phyloP scores from a whole-genome alignment of 169 alveolate species.

The Plasmodium relictum region DNA sequence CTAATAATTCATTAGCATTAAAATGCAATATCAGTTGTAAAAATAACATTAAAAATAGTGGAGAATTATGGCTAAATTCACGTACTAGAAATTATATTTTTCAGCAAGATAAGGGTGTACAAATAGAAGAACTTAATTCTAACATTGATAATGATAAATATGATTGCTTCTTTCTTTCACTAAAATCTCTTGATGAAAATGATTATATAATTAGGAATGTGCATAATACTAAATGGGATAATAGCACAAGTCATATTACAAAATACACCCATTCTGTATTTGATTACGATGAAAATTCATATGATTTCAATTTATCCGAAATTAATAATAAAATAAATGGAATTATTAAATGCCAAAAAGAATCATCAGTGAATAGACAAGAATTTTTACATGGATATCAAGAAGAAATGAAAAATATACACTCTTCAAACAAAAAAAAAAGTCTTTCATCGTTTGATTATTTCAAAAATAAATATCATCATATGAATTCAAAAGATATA shows the following conservation, averaged over 20 bases:
- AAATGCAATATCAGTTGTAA: conserved; percentile 10
- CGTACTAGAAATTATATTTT: conserved; percentile 26
- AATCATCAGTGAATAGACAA: conserved; percentile 21
- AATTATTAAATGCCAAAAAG: conserved; percentile 37
- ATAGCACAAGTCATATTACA: conserved; percentile 14
- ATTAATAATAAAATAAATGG: conserved; percentile 11
- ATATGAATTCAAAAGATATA: conserved; percentile 13
- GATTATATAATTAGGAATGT: conserved; percentile 26
- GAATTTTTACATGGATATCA: conserved; percentile 16
- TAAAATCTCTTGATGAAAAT: conserved; percentile 52
- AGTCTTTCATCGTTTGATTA: conserved; percentile 38
- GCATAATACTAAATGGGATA: conserved; percentile 33
- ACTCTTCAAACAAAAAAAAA: conserved; percentile 11
- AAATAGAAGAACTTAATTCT: conserved; percentile 43
- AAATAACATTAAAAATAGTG: conserved; percentile 13
- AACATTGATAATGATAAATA: conserved; percentile 32
- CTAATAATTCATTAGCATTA: conserved; percentile 15
- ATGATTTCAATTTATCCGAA: conserved; percentile 39
- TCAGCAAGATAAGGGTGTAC: conserved; percentile 14
- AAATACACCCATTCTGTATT: conserved; percentile 28
- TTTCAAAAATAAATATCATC: conserved; percentile 15
- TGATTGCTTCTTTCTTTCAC: conserved; percentile 26
- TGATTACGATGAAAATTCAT: conserved; percentile 56
- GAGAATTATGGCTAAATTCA: conserved; percentile 31
- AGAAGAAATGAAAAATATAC: conserved; percentile 33